Base-by-base conservation (phyloP, 768 basidiomycete species). In the Termitomyces sp. region DNA sequence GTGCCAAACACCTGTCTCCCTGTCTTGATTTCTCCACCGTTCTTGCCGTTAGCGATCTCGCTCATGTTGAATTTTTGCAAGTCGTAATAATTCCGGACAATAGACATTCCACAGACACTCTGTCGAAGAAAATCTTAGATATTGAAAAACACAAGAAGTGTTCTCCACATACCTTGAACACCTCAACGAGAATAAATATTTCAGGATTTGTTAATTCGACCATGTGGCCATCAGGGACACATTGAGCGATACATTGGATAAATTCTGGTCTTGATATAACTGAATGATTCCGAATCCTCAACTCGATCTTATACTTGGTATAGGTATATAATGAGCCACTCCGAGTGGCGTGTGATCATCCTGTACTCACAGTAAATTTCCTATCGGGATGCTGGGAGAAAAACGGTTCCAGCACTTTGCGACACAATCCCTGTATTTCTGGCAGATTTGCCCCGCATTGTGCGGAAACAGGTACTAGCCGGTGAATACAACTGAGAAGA, bases 61-160 rank as follows among this genome's bases (percentile, higher is more conserved):
- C 85, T 82, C 4, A 90, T 84, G 62, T 93, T 93, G 76, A 88
- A 93, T 64, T 88, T 92, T 56, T 84, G 82, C 33, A 84, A 72
- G 30, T 73, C 73, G 63, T 91, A 86, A 65, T 92, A 92, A 59
- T 88, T 81, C 63, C 80, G 77, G 4, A 92, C 84, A 26, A 93
- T 72, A 55, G 89, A 84, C 28, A 93, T 75, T 3, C 92, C 88
- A 62, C 89, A 92, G 0, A 88, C 75, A 61, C 83, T 85, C 90
- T 92, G 64, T n/a, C 57, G 16, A 28, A 48, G 60, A 28, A 48
- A 61, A 57, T 44, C 30, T 28, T 24, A 3, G 12, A n/a, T n/a
- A 9, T 6, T 4, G 24, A 13, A 18, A 40, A 5, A 35, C 28
- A 50, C 18, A 53, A 24, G 51, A 16, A n/a, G n/a, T 48, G 47